These are phyloP conservation scores for Saturnispora galanensis DNA, from an alignment of 805 yeast genomes.

Conservation along the genomic window DNA sequence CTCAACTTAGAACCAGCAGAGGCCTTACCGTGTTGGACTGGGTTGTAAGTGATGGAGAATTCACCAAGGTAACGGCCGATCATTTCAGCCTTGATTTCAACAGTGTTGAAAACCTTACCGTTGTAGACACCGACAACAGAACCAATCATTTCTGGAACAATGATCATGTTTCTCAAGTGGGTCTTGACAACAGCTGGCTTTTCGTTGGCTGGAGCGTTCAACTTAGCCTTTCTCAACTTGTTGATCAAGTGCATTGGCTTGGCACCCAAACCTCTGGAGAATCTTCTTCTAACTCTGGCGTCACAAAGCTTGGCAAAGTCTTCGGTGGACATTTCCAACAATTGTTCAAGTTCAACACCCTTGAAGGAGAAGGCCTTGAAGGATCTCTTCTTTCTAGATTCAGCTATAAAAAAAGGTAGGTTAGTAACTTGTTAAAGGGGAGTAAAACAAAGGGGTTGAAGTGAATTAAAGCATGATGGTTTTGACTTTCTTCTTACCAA, in stretches of 20 bases:
- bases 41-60: slow-evolving; percentile 98
- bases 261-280: slow-evolving; percentile 92
- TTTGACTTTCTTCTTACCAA: too few relatives aligned
- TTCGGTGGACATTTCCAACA: slow-evolving; percentile 89
- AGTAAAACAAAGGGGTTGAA: not conserved
- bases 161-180: slow-evolving; percentile 97
- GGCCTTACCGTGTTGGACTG: slow-evolving; percentile 92
- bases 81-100: slow-evolving; percentile 99
- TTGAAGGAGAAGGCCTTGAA: slow-evolving; percentile 97
- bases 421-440: slow-evolving; percentile 1
- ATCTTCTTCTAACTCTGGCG: slow-evolving; percentile 99
- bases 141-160: slow-evolving; percentile 99
- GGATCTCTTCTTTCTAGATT: slow-evolving; percentile 70
- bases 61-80: slow-evolving; percentile 99
- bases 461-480: too few relatives aligned
- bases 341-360: slow-evolving; percentile 95
- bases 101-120: slow-evolving; percentile 99
- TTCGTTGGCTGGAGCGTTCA: slow-evolving; percentile 82
- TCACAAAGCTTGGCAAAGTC: slow-evolving; percentile 94
- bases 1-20: slow-evolving; percentile 30
- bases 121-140: slow-evolving; percentile 98
- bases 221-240: slow-evolving; percentile 96
- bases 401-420: slow-evolving; percentile 28
- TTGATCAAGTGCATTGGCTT: slow-evolving; percentile 94
- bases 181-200: slow-evolving; percentile 98